phyloP scores from a whole-genome alignment of 345 rosid species.

The Acer saccharum region DNA sequence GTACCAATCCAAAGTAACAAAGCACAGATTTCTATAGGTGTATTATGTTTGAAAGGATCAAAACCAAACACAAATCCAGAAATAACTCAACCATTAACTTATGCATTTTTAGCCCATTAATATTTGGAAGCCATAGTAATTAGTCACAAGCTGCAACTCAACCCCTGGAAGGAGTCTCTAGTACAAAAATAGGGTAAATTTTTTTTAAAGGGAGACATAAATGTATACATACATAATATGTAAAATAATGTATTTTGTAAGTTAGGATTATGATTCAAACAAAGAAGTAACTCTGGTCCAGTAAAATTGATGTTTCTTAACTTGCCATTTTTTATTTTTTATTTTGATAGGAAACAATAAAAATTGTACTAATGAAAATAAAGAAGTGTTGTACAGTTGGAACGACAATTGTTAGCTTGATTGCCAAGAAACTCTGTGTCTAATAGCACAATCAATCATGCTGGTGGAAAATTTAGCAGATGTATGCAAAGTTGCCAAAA shows the following conservation, averaged over 20 bases:
- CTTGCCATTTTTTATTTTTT: not conserved
- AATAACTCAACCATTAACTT: not conserved
- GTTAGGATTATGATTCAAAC: not conserved
- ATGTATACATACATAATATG: not conserved
- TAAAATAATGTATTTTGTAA: not conserved
- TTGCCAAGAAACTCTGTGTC: not conserved
- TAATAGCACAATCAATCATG: not conserved
- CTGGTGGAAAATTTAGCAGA: not conserved
- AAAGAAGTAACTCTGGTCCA: not conserved
- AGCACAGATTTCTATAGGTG: not conserved
- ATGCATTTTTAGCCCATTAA: not conserved
- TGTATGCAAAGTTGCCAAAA: not conserved
- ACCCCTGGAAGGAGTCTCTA: not conserved
- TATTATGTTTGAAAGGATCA: not conserved
- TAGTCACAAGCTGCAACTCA: not conserved
- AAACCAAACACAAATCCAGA: slow-evolving; percentile 9
- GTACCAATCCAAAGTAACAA: not conserved
- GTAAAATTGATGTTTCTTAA: not conserved
- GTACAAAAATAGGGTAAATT: not conserved
- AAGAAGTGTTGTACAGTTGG: not conserved
- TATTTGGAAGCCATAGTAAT: not conserved
- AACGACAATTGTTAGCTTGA: not conserved
- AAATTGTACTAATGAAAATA: not conserved
- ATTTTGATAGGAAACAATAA: not conserved
- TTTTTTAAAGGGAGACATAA: not conserved